Evolutionary conservation across 352 stramenopile genomes (phyloP), one percentile per base, ranked within the genome.

Genomic region (Phytophthora syringae): DNA sequence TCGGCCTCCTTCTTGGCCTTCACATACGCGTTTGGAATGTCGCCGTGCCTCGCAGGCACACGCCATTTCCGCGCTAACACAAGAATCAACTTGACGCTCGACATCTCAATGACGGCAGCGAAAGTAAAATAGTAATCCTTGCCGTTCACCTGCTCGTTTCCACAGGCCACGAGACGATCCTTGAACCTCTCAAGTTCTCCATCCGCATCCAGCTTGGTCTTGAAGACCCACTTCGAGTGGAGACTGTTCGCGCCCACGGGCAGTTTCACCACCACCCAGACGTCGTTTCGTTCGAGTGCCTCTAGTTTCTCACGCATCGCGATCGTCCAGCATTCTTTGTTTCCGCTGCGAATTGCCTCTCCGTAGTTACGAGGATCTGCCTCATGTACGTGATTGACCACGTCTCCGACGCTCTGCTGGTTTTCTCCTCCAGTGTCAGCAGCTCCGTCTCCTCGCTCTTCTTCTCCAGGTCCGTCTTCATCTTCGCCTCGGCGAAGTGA

Each of bases 11-110:
- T 57, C 0, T 40, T 36, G 0, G 56, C 68, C 30, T 73, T 70
- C 0, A 73, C 44, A 25, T 77, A 80, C 4, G 64, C 72, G 18
- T 72, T 71, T 12, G 64, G 63, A 1, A 75, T 43, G 16, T 77
- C 67, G 13, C 69, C 57, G 44, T 77, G 67, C 3, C 22, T 44
- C 0, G 59, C 60, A 3, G 43, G 58, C 4, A 74, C 64, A 1
- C 30, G 1, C 54, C 30, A 77, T 6, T 60, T 15, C 11, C 11
- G 18, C 1, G 55, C 56, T 11, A 69, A 7, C 4, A 47, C 58
- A 1, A 70, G 20, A 27, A 77, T 55, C 21, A 64, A 10, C 40
- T 71, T 73, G 1, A 44, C 49, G 21, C 13, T 72, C 2, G 34
- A 55, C 25, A 77, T 54, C 16, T 77, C 70, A 1, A 77, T 51